Base-by-base conservation (phyloP, 1,139 yeast genomes). In the Candida buenavistaensis region DNA sequence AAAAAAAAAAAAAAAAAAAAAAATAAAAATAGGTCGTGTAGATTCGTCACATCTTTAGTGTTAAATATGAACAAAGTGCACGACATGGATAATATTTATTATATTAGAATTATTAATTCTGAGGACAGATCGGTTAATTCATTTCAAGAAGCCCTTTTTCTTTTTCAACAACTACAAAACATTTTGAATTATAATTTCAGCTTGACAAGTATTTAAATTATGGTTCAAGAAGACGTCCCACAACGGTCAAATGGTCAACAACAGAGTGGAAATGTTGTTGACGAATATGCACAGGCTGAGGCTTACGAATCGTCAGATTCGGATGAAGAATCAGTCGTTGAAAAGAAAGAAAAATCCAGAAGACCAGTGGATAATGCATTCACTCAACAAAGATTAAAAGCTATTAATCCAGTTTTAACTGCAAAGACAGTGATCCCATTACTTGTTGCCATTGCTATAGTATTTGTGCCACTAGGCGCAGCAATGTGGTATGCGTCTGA, bases 381-480 rank as follows among this genome's bases (percentile, higher is more conserved):
- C 52, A 75, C 87, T 33, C 94, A 84, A 52, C 76, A 70, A 49
- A 43, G 75, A 40, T 56, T 70, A 36, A 57, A 54, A 39, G 64
- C 68, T 3, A 55, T 52, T 40, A 70, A 68, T 54, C 97, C 97
- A 2, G 92, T 92, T 35, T 72, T 90, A 48, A 90, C 97, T 0
- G 97, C 97, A 14, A 82, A 77, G 54, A 84, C 94, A 3, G 95
- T 90, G 26, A 76, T 92, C 40, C 97, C 97, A 2, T 55, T 90
- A 36, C 79, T 90, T 51, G 57, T 90, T 31, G 59, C 72, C 8
- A 72, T 92, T 33, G 94, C 96, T 4, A 69, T 86, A n/a, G 67
- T 92, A 9, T 86, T 90, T 54, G 86, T 90, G 11, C 95, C 97
- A 6, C 71, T 92, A 29, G 98, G 98, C 21, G 97, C 90, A 1